These are phyloP conservation scores for Penicillium paneum DNA, from an alignment of 2,329 filamentous ascomycete species.

Conservation along the genomic window DNA sequence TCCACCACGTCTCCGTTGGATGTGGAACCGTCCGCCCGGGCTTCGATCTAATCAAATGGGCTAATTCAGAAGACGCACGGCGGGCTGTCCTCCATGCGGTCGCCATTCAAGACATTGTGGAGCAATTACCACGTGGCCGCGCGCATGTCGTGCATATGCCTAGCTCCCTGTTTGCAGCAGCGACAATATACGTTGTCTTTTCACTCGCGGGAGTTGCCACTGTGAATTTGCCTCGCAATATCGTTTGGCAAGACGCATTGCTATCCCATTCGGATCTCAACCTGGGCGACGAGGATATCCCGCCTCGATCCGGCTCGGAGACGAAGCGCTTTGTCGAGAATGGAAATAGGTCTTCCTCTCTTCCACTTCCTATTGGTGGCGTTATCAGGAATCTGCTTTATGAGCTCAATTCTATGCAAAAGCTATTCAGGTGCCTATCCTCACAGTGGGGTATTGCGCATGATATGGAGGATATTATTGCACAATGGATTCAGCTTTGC, in stretches of 20 bases:
- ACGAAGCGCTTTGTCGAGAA: slow-evolving; percentile 39
- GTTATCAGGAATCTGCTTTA: slow-evolving; percentile 44
- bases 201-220: slow-evolving; percentile 39
- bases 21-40: slow-evolving; percentile 24
- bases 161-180: slow-evolving; percentile 44
- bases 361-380: slow-evolving; percentile 20
- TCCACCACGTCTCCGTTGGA: slow-evolving; percentile 41
- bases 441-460: slow-evolving; percentile 48
- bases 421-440: slow-evolving; percentile 44
- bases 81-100: slow-evolving; percentile 44
- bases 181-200: slow-evolving; percentile 44
- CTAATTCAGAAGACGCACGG: slow-evolving; percentile 39
- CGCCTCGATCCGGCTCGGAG: slow-evolving; percentile 30
- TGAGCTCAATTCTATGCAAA: slow-evolving; percentile 48
- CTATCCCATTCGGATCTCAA: slow-evolving; percentile 31
- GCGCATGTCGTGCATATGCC: slow-evolving; percentile 49
- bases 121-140: slow-evolving; percentile 44
- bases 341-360: slow-evolving; percentile 21
- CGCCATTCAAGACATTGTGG: slow-evolving; percentile 48
- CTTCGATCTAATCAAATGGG: slow-evolving; percentile 42
- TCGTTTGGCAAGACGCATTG: slow-evolving; percentile 44
- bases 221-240: slow-evolving; percentile 38
- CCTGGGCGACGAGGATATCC: slow-evolving; percentile 25
- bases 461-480: slow-evolving; percentile 47
- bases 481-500: slow-evolving; percentile 45